phyloP scores from a whole-genome alignment of 768 basidiomycete genomes.

The Kwoniella sp. region DNA sequence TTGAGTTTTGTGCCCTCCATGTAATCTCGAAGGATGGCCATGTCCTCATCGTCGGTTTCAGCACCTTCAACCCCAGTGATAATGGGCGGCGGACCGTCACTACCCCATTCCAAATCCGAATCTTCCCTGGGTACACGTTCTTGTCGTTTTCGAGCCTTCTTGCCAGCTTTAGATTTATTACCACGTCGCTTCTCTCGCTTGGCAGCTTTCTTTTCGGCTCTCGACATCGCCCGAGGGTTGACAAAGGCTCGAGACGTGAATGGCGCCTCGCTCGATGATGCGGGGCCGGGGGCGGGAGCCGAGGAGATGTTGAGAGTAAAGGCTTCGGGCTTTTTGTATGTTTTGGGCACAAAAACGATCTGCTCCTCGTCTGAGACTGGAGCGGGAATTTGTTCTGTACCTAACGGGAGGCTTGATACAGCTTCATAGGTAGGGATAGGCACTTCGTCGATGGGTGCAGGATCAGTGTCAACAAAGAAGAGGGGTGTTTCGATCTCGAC shows the following conservation, averaged over 20 bases:
- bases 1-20: constrained; percentile 42
- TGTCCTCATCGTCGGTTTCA: constrained; percentile 22
- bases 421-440: constrained; percentile 27
- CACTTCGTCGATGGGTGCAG: constrained; percentile 4
- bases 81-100: constrained; percentile 45
- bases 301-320: constrained; percentile 30
- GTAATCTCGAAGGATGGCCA: constrained; percentile 46
- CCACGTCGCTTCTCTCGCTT: constrained; percentile 37
- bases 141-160: constrained; percentile 20
- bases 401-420: constrained; percentile 10
- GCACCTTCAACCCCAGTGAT: constrained; percentile 26
- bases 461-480: constrained; percentile 45
- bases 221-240: constrained; percentile 23
- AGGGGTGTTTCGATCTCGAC: constrained; percentile 17
- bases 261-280: neutral
- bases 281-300: neutral
- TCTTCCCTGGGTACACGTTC: constrained; percentile 34
- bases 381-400: constrained; percentile 1
- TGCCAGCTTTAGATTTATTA: constrained; percentile 19
- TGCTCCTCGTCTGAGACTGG: constrained; percentile 44
- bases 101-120: constrained; percentile 55
- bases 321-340: constrained; percentile 44
- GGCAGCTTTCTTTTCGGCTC: constrained; percentile 37
- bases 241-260: constrained; percentile 17
- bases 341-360: constrained; percentile 48